phyloP scores from a whole-genome alignment of 2,329 filamentous ascomycete genomes.

The Beauveria sp. region DNA sequence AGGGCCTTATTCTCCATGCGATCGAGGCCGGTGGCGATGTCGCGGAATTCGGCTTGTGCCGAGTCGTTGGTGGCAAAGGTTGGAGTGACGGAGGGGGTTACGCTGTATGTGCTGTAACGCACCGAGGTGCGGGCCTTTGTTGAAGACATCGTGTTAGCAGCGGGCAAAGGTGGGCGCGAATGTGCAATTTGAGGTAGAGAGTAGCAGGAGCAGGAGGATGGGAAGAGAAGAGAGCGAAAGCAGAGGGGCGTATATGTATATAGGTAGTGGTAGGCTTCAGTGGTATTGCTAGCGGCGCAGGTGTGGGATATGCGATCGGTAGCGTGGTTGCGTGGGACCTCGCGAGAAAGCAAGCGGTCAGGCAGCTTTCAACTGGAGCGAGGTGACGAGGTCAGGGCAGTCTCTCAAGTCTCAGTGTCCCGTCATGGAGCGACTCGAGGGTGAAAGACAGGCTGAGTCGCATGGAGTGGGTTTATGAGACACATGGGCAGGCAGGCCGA shows the following conservation, averaged over 20 bases:
- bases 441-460: not conserved
- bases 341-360: no score
- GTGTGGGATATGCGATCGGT: not conserved
- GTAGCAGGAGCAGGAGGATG: not conserved
- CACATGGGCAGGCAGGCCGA: not conserved
- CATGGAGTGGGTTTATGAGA: conserved; percentile 7
- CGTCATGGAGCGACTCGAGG: not conserved
- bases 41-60: conserved; percentile 49
- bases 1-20: conserved; percentile 88
- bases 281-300: not conserved
- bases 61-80: conserved; percentile 47
- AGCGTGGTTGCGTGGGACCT: not conserved
- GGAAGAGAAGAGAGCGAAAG: not conserved
- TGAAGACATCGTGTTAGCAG: conserved; percentile 15
- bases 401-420: not conserved
- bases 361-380: no score
- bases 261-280: not conserved
- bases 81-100: conserved; percentile 51
- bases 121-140: conserved; percentile 43
- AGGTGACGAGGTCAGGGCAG: not conserved
- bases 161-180: not conserved
- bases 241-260: not conserved
- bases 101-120: conserved; percentile 54
- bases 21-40: conserved; percentile 72
- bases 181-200: not conserved